Evolutionary conservation across 306 rosid genomes (phyloP).

Genomic region (Delonix regia): DNA sequence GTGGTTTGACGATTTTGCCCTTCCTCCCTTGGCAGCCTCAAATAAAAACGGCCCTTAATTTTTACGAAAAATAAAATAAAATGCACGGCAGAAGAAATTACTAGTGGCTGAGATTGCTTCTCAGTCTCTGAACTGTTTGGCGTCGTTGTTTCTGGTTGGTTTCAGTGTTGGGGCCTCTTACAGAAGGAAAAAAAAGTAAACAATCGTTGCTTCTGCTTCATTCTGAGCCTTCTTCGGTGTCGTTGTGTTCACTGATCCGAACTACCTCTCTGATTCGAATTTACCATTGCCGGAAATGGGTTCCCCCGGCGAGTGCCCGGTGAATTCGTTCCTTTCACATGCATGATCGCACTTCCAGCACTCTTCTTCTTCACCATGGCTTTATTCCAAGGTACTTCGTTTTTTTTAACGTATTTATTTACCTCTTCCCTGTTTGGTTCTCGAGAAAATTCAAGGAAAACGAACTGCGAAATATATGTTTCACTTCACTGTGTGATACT

Average conservation of each 20-base stretch:
- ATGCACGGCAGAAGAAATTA: slow-evolving; percentile 43
- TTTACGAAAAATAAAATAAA: slow-evolving; percentile 23
- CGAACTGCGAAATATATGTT: background rate
- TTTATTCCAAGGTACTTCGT: slow-evolving; percentile 45
- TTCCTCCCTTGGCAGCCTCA: slow-evolving; percentile 56
- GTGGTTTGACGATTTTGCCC: slow-evolving; percentile 2
- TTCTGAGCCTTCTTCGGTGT: background rate
- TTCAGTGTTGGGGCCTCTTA: background rate
- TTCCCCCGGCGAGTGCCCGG: slow-evolving; percentile 28
- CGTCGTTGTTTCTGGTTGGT: slow-evolving; percentile 37
- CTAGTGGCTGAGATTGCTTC: slow-evolving; percentile 84
- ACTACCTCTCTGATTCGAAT: slow-evolving; percentile 3
- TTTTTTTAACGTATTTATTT: background rate
- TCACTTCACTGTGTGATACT: background rate
- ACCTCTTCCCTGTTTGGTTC: slow-evolving; percentile 40
- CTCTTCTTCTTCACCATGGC: slow-evolving; percentile 45
- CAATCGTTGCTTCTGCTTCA: background rate
- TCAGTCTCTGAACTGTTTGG: slow-evolving; percentile 31
- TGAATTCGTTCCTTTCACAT: slow-evolving; percentile 40
- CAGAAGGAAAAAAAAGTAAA: background rate
- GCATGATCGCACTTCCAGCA: slow-evolving; percentile 39
- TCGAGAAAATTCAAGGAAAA: slow-evolving; percentile 32
- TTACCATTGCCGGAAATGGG: slow-evolving; percentile 47
- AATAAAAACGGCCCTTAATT: slow-evolving; percentile 29
- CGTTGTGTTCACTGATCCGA: slow-evolving; percentile 27